These are phyloP conservation scores for Chytriomyces hyalinus DNA, from an alignment of 192 early-diverging fungal genomes.

Conservation along the genomic window DNA sequence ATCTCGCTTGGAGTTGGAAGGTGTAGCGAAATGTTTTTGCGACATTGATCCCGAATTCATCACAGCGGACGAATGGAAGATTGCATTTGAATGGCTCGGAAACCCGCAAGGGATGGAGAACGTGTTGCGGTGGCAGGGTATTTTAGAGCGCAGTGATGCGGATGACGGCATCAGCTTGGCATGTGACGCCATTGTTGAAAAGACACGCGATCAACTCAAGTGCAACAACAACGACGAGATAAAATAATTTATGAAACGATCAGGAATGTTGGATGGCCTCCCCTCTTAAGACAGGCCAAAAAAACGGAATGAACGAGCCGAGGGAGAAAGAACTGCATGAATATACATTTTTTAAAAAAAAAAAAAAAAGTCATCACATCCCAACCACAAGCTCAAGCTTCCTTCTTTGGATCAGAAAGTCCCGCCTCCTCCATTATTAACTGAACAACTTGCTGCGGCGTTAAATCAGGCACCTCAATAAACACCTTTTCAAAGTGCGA, in stretches of 20 bases:
- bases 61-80: conserved; percentile 10
- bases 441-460: conserved; percentile 7
- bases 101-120: too few species aligned
- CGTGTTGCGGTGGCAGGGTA: too few species aligned
- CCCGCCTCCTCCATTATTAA: conserved; percentile 6
- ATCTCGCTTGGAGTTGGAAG: background rate
- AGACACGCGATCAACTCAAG: too few species aligned
- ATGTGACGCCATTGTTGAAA: too few species aligned
- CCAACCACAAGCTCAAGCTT: background rate
- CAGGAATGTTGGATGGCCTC: too few species aligned
- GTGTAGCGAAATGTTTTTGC: conserved; percentile 4
- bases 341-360: background rate
- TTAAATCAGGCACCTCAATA: conserved; percentile 17
- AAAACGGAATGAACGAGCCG: background rate
- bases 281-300: too few species aligned
- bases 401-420: background rate
- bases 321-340: background rate
- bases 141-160: too few species aligned
- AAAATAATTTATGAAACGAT: too few species aligned
- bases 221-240: too few species aligned
- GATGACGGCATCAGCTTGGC: too few species aligned
- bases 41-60: conserved; percentile 1
- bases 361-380: background rate
- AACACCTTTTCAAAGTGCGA: conserved; percentile 32
- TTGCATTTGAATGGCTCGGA: background rate